Evolutionary conservation across 2,329 filamentous ascomycete species (phyloP).

Genomic region (Stagonosporopsis cucurbitacearum): DNA sequence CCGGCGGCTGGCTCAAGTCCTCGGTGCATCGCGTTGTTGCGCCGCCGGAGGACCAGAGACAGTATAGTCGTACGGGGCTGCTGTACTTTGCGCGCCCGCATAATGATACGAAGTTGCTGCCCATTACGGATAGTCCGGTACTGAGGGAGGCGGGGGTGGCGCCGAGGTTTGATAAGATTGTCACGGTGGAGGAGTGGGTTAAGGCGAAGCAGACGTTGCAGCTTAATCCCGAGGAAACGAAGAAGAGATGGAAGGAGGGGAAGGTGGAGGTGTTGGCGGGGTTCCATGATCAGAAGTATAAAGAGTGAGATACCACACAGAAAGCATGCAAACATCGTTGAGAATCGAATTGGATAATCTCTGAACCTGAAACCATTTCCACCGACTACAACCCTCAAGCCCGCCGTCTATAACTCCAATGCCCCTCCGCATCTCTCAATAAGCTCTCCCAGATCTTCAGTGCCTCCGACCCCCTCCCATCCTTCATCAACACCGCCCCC

Average conservation of each 20-base stretch:
- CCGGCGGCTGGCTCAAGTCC: slow-evolving; percentile 55
- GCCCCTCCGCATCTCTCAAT: slow-evolving; percentile 35
- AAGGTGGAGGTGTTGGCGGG: slow-evolving; percentile 33
- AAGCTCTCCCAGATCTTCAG: slow-evolving; percentile 43
- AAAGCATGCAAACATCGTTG: neutral
- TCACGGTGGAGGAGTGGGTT: slow-evolving; percentile 50
- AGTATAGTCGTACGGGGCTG: slow-evolving; percentile 58
- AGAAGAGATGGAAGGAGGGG: slow-evolving; percentile 31
- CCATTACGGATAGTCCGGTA: slow-evolving; percentile 48
- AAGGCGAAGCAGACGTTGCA: slow-evolving; percentile 34
- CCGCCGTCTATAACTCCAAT: slow-evolving; percentile 41
- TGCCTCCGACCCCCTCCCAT: slow-evolving; percentile 44
- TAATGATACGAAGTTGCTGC: slow-evolving; percentile 48
- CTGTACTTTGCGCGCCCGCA: slow-evolving; percentile 59
- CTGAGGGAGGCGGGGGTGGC: slow-evolving; percentile 44
- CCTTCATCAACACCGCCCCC: slow-evolving; percentile 47
- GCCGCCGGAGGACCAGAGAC: slow-evolving; percentile 57
- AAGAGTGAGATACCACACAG: slow-evolving; percentile 16
- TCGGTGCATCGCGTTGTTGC: slow-evolving; percentile 58
- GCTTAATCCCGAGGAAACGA: slow-evolving; percentile 31
- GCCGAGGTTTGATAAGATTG: slow-evolving; percentile 48
- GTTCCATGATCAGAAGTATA: slow-evolving; percentile 33
- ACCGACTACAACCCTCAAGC: neutral
- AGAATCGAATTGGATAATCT: too few species aligned
- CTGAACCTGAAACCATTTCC: too few species aligned